Percentiles rank a stretch among this genome's conserved stretches.
Conservation (phyloP, 2,329 filamentous ascomycete species). For the Cladophialophora carrionii region DNA sequence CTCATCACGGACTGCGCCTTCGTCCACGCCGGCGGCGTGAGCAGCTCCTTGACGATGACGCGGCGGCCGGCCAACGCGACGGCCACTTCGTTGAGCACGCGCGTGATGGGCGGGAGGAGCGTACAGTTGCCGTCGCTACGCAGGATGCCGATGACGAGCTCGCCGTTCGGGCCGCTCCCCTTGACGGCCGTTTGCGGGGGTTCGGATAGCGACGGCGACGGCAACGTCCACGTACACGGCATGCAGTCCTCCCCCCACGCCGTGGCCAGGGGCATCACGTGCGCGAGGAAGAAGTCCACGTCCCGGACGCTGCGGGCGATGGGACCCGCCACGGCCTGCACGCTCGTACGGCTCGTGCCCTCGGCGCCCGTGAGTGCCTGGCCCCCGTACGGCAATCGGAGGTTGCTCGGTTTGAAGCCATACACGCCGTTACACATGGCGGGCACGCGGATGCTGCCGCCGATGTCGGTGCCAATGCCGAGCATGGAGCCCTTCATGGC, state of each 20-base stretch:
- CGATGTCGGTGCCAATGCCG: conserved; percentile 66
- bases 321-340: conserved; percentile 54
- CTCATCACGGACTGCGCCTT: conserved; percentile 62
- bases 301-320: conserved; percentile 48
- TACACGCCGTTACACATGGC: conserved; percentile 58
- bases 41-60: conserved; percentile 63
- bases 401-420: conserved; percentile 54
- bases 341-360: conserved; percentile 55
- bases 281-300: conserved; percentile 53
- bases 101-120: conserved; percentile 47
- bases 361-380: conserved; percentile 54
- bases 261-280: conserved; percentile 56
- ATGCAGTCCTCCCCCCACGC: conserved; percentile 57
- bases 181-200: conserved; percentile 22
- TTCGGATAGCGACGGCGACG: background rate
- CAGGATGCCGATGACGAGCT: conserved; percentile 49
- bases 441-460: conserved; percentile 51
- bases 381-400: conserved; percentile 57
- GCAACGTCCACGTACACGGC: conserved; percentile 46
- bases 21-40: conserved; percentile 56
- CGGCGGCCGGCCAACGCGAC: conserved; percentile 36
- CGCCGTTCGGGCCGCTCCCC: conserved; percentile 35
- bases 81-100: conserved; percentile 48
- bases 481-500: conserved; percentile 62
- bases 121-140: conserved; percentile 47